Evolutionary conservation across 106 monocot species (phyloP), one percentile per base, ranked within the genome.

Genomic region (Allium cepa): DNA sequence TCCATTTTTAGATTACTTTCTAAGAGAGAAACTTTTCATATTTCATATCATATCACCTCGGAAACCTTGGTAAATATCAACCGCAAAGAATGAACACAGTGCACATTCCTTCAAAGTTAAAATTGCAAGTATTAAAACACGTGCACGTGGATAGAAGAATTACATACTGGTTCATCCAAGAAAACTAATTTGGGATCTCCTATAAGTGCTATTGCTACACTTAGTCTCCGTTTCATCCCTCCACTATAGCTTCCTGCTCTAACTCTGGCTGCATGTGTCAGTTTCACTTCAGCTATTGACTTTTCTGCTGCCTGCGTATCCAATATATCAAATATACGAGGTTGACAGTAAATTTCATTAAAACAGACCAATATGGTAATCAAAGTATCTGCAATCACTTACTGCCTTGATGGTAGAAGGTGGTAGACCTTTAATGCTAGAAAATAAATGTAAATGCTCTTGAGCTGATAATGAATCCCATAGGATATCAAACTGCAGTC

Each of bases 181-280:
- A 95, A 95, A 68, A 95, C 84, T 76, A 95, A 52, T 72, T 91
- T 91, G 62, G 95, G 95, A 69, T 95, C 91, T 9, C 91, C 91
- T 45, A 95, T 84, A 36, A 95, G 83, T 53, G 95, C 85, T 67
- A 95, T 84, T 17, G 95, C 95, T 69, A 95, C 91, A 73, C 95
- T 95, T 26, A 91, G 79, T 8, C 95, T 72, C 3, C 95, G 91
- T 50, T 88, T 95, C 95, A 95, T 95, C 14, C 95, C 95, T 76
- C 95, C 95, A 69, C 88, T 95, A 22, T 85, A 95, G 76, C 88
- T 95, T 26, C 88, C 95, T 60, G 95, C 81, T 83, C 95, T 88
- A 51, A 81, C 76, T 56, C 74, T 67, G 62, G 95, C 83, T 53
- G 91, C 73, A 65, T 64, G 64, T 46, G 81, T 77, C 51, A 95